Percentiles rank a stretch among this genome's conserved stretches.
phyloP scores from a whole-genome alignment of 2,329 filamentous ascomycete species.

The Verticillium tricorpus region DNA sequence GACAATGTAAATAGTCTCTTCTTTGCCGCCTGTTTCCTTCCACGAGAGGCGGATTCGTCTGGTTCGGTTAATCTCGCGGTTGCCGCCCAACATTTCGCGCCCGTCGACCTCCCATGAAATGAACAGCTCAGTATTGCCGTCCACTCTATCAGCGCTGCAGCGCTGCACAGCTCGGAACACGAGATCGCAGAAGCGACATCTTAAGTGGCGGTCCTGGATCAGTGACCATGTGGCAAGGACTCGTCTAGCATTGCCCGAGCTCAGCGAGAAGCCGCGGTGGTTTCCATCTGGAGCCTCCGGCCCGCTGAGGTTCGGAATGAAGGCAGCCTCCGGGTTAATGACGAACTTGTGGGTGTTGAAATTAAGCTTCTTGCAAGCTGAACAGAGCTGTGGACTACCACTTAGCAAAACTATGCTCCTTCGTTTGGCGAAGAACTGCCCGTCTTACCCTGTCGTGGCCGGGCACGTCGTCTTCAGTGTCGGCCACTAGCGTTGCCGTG shows the following conservation, averaged over 20 bases:
- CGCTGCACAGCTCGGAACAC: background rate
- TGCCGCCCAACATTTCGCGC: background rate
- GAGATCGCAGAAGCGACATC: conserved; percentile 2
- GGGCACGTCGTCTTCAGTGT: too few relatives aligned
- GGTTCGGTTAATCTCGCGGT: background rate
- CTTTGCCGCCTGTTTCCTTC: background rate
- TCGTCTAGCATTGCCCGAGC: too few relatives aligned
- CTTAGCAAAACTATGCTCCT: too few relatives aligned
- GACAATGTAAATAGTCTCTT: too few relatives aligned
- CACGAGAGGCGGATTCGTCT: conserved; percentile 2
- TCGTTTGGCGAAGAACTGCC: too few relatives aligned
- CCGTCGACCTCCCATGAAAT: conserved; percentile 8
- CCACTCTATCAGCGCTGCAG: background rate
- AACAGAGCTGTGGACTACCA: background rate
- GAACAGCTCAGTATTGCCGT: background rate
- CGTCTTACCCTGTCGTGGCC: too few relatives aligned
- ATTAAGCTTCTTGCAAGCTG: background rate
- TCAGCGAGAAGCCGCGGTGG: too few relatives aligned
- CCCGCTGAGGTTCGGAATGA: background rate
- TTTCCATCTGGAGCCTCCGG: background rate
- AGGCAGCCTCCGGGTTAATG: background rate
- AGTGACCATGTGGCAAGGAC: background rate
- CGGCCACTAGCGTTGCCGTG: too few relatives aligned
- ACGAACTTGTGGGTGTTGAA: background rate
- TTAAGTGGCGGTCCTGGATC: background rate